Evolutionary conservation across 495 filamentous ascomycete species (phyloP), one percentile per base, ranked within the genome.

Genomic region (Apiosordaria backusii): DNA sequence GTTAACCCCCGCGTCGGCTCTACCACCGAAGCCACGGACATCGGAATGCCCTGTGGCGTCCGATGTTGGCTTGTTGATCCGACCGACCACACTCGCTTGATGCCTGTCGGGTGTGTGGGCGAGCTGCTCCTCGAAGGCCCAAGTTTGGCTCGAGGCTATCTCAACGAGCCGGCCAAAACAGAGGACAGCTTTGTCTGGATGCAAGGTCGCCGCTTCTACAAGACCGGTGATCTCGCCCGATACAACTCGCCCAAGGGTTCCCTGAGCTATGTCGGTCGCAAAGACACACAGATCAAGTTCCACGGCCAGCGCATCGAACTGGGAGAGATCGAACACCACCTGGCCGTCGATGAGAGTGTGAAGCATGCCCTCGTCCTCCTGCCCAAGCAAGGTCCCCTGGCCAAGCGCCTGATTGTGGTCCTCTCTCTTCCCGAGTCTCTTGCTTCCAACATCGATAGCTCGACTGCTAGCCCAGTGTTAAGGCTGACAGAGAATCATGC

Each of bases 51-150:
- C 0, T 65, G 62, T 21, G 67, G 69, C 27, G 68, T 65, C 4
- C 63, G 61, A 0, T 59, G 52, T 0, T 65, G 88, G 88, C 21
- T 88, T 82, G 40, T 92, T 79, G 75, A 89, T 88, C 62, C 79
- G 87, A 22, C 75, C 72, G 10, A 88, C 84, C 57, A 82, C 76
- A 3, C 85, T 82, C 18, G 78, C 1, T 85, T 89, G 1, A 84
- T 89, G 4, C 75, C 90, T 15, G 81, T 88, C 9, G 92, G 92
- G 3, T 83, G 84, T 15, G 78, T 91, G 26, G 92, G 92, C 4
- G 92, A 96, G 72, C 83, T 96, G 9, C 89, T 88, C 67, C 83
- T 95, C 22, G 88, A 88, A 23, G 92, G 92, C 1, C 77, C 81
- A 0, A 57, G 72, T 2, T 58, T 84, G 0, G 73, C 66, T 0